Conservation (phyloP, 495 filamentous ascomycete species). For the Baudoinia panamericana region DNA sequence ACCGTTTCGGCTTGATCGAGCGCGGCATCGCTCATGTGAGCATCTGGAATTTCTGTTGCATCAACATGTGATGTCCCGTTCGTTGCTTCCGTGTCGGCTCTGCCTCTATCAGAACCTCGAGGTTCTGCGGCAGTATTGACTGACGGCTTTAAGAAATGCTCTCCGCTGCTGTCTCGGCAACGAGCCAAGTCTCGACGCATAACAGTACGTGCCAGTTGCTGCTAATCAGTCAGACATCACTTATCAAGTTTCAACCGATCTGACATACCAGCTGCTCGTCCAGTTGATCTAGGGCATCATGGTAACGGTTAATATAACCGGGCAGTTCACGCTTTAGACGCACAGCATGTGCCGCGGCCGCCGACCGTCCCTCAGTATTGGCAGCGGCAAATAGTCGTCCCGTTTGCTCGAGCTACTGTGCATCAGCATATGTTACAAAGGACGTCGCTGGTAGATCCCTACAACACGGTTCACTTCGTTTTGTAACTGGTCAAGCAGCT, state of each 20-base stretch:
- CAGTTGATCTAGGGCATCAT: slow-evolving; percentile 12
- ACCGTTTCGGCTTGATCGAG: too few species aligned
- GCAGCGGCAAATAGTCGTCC: slow-evolving; percentile 8
- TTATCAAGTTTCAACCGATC: neutral
- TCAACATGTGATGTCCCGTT: neutral
- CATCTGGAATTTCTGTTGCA: neutral
- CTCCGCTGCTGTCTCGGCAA: slow-evolving; percentile 5
- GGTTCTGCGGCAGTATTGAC: too few species aligned
- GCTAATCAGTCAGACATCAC: neutral
- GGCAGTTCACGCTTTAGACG: slow-evolving; percentile 6
- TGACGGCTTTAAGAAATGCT: too few species aligned
- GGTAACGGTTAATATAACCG: slow-evolving; percentile 3
- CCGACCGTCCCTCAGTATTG: neutral
- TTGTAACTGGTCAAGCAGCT: slow-evolving; percentile 10
- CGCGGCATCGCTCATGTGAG: too few species aligned
- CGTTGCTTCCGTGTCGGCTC: too few species aligned
- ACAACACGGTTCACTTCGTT: slow-evolving; percentile 10
- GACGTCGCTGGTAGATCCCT: neutral
- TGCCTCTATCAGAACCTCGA: too few species aligned
- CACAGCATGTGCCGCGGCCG: neutral
- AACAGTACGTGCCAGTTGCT: slow-evolving; percentile 12
- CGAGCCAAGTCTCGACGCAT: slow-evolving; percentile 18
- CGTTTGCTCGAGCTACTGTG: slow-evolving; percentile 11
- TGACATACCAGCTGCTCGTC: slow-evolving; percentile 9
- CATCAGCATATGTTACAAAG: neutral